A percentile compares a stretch with the other conserved stretches of the same genome.
Conservation (phyloP, 2,329 filamentous ascomycete genomes). For the Aspergillus fumigatiaffinis region DNA sequence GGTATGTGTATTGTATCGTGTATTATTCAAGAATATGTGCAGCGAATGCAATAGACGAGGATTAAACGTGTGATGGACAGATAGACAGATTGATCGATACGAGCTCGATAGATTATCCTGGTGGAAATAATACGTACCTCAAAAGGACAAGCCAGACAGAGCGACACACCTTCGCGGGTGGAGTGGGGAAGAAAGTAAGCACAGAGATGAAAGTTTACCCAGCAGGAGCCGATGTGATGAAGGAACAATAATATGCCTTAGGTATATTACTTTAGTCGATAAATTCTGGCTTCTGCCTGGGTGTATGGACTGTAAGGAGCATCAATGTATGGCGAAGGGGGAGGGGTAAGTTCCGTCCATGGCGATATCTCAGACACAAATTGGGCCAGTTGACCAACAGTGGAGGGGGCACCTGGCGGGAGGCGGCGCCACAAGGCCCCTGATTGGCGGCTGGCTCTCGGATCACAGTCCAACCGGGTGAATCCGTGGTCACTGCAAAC, state of each 20-base stretch:
- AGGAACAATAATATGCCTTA: no score
- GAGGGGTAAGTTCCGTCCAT: background rate
- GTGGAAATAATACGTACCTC: background rate
- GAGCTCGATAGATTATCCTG: background rate
- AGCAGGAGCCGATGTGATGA: no score
- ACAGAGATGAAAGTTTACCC: background rate
- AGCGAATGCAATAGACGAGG: background rate
- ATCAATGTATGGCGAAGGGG: background rate
- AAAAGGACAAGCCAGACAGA: background rate
- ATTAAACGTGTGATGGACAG: background rate
- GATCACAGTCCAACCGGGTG: conserved; percentile 2
- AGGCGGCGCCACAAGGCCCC: conserved; percentile 10
- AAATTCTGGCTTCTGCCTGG: background rate
- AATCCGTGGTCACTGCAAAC: background rate
- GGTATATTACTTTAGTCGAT: no score
- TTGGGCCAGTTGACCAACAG: background rate
- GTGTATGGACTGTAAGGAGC: no score
- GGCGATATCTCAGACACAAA: no score
- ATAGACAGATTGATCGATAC: no score
- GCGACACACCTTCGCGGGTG: background rate
- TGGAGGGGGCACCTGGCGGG: conserved; percentile 1
- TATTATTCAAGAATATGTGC: conserved; percentile 3
- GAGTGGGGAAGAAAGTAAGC: background rate
- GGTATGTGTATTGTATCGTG: background rate
- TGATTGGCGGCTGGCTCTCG: conserved; percentile 11